Evolutionary conservation across 164 flowering plant species (phyloP).

Genomic region (Brasenia schreberi): DNA sequence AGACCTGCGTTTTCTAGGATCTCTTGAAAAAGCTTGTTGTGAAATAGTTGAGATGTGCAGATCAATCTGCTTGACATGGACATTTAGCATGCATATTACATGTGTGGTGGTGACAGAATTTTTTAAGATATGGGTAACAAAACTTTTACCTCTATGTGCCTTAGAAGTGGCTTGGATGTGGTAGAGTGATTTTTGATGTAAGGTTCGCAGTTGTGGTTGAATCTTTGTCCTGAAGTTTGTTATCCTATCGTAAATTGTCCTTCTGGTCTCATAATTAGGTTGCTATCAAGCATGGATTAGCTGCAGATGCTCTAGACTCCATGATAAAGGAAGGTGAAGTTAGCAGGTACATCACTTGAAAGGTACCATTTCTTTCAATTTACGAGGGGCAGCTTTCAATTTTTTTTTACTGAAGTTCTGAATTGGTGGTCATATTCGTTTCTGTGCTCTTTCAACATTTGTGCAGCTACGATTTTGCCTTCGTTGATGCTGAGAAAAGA

Average conservation of each 20-base stretch:
- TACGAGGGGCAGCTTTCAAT: neutral
- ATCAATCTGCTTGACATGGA: no score
- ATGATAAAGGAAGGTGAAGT: conserved; percentile 57
- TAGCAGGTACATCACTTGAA: conserved; percentile 33
- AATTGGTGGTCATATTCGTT: neutral
- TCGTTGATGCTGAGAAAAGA: conserved; percentile 90
- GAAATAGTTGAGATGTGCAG: no score
- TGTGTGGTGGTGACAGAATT: no score
- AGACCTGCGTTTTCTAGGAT: no score
- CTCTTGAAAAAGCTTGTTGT: no score
- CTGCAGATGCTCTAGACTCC: conserved; percentile 49
- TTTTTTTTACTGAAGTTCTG: neutral
- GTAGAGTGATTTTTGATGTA: no score
- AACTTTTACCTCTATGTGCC: no score
- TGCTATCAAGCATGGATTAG: conserved; percentile 57
- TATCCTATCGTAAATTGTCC: neutral
- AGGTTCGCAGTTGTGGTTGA: no score
- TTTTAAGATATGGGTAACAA: no score
- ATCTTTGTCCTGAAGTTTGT: neutral
- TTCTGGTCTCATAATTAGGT: conserved; percentile 28
- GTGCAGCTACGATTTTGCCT: conserved; percentile 87
- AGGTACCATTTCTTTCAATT: neutral
- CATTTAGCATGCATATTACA: no score
- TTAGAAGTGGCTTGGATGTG: no score
- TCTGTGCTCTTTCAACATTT: neutral